Evolutionary conservation across 495 filamentous ascomycete species (phyloP).

Genomic region (Ascobolus immersus): DNA sequence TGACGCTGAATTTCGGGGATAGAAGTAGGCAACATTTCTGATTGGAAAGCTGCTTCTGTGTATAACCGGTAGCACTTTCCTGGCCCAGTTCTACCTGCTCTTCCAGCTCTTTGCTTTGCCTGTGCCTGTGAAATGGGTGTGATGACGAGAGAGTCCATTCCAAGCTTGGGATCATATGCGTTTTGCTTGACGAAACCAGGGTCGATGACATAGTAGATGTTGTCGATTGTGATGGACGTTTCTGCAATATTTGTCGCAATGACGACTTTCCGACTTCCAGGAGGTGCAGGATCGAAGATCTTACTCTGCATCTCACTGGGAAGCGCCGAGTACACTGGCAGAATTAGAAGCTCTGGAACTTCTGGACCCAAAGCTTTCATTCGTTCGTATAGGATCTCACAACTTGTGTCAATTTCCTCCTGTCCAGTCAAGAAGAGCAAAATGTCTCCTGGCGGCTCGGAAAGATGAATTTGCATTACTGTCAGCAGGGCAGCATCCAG

Average conservation of each 20-base stretch:
- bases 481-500: conserved; percentile 84
- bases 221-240: conserved; percentile 90
- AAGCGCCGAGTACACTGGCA: conserved; percentile 82
- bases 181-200: conserved; percentile 97
- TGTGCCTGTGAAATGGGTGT: conserved; percentile 93
- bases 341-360: conserved; percentile 76
- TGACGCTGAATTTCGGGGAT: conserved; percentile 94
- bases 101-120: conserved; percentile 79
- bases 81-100: conserved; percentile 80
- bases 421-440: conserved; percentile 88
- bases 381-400: conserved; percentile 75
- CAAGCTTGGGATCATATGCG: conserved; percentile 84
- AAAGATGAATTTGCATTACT: conserved; percentile 94
- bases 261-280: conserved; percentile 75
- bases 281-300: conserved; percentile 82
- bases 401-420: conserved; percentile 91
- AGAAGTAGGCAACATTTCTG: conserved; percentile 86
- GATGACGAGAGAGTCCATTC: conserved; percentile 89
- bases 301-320: conserved; percentile 81
- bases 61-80: conserved; percentile 94
- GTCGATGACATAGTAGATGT: conserved; percentile 92
- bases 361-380: conserved; percentile 86
- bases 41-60: conserved; percentile 85
- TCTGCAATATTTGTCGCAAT: conserved; percentile 98
- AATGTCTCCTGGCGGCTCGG: conserved; percentile 75